Conservation (phyloP, 2,329 filamentous ascomycete species). For the Neonectria faginata region DNA sequence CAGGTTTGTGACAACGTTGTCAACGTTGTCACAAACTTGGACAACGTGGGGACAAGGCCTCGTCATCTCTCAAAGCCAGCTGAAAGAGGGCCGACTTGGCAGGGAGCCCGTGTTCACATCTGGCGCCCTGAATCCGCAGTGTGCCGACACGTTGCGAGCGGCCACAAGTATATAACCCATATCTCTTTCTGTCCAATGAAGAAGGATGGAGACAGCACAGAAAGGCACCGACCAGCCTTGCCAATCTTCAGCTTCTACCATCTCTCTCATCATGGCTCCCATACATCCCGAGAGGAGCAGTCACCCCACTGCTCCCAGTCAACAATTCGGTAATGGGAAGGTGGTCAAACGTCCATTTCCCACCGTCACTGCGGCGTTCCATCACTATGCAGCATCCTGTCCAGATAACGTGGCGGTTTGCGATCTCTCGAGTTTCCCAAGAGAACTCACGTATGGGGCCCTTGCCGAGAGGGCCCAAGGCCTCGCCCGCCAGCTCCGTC, state of each 20-base stretch:
- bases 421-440: constrained; percentile 47
- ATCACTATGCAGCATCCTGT: constrained; percentile 51
- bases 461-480: constrained; percentile 57
- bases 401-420: constrained; percentile 55
- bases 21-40: no score
- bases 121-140: constrained; percentile 7
- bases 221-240: constrained; percentile 19
- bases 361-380: constrained; percentile 55
- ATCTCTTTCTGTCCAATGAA: constrained; percentile 2
- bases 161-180: constrained; percentile 25
- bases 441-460: constrained; percentile 58
- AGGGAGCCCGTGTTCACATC: constrained; percentile 16
- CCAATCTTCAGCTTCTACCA: constrained; percentile 38
- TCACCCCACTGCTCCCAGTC: constrained; percentile 12
- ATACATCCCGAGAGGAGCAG: constrained; percentile 14
- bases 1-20: constrained; percentile 31
- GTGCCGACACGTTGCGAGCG: not conserved
- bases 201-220: not conserved
- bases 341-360: constrained; percentile 49
- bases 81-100: constrained; percentile 20
- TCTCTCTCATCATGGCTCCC: constrained; percentile 24
- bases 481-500: constrained; percentile 55
- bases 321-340: constrained; percentile 35
- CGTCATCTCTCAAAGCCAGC: constrained; percentile 17
- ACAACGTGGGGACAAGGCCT: constrained; percentile 24